These are phyloP conservation scores for Fusarium mangiferae DNA, from an alignment of 2,329 filamentous ascomycete species.

Conservation along the genomic window DNA sequence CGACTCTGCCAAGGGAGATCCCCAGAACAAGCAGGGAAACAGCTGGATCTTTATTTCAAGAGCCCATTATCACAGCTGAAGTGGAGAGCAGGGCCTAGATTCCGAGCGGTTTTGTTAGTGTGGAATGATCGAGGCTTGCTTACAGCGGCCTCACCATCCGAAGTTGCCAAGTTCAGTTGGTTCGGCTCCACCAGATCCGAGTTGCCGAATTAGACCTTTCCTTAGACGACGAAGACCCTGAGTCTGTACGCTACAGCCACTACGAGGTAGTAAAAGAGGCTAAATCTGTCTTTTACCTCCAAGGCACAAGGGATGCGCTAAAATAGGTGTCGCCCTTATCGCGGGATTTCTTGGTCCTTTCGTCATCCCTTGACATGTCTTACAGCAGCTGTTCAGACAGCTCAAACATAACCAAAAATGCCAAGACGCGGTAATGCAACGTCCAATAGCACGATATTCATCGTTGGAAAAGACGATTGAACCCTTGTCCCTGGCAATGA, in stretches of 20 bases:
- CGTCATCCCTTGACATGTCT: not conserved
- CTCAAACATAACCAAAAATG: not conserved
- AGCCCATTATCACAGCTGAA: not conserved
- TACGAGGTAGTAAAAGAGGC: not conserved
- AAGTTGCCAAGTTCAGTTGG: not conserved
- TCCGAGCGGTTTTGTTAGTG: not conserved
- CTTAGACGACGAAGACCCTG: not conserved
- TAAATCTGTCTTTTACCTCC: not conserved
- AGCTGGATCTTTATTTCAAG: not conserved
- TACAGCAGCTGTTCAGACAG: not conserved
- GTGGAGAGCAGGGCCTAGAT: not conserved
- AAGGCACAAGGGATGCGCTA: not conserved
- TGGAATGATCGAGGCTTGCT: conserved; percentile 1
- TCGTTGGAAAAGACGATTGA: not conserved
- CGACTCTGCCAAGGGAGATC: not conserved
- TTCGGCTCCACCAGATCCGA: conserved; percentile 1
- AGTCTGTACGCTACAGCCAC: not conserved
- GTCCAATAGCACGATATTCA: not conserved
- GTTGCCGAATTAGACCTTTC: not conserved
- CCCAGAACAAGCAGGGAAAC: not conserved
- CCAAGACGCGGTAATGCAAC: not conserved
- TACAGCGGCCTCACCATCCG: not conserved
- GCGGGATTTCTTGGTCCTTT: not conserved
- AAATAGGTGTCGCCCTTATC: not conserved
- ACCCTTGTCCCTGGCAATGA: not conserved